A percentile compares a stretch with the other conserved stretches of the same genome.
Evolutionary conservation across 192 early-diverging fungal species (phyloP).

Genomic region (Entrophospora sp.): DNA sequence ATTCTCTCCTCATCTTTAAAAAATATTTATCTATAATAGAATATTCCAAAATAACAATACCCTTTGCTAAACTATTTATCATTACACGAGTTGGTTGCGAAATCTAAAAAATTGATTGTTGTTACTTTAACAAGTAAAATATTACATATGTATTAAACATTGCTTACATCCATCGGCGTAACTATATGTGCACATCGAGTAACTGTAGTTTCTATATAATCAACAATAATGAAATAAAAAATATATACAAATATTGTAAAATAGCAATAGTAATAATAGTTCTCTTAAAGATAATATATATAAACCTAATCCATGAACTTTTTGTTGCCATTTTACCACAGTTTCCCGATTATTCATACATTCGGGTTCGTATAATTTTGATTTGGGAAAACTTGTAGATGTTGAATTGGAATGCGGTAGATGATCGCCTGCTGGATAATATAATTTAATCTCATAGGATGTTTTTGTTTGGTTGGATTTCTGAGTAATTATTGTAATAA

Average conservation of each 20-base stretch:
- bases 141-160: neutral
- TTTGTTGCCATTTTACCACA: slow-evolving; percentile 9
- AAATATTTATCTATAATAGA: neutral
- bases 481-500: neutral
- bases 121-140: neutral
- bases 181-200: slow-evolving; percentile 13
- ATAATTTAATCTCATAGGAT: slow-evolving; percentile 11
- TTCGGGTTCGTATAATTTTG: slow-evolving; percentile 1
- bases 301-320: slow-evolving; percentile 8
- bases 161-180: slow-evolving; percentile 14
- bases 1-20: neutral
- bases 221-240: neutral
- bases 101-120: neutral
- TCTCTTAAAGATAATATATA: neutral
- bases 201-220: neutral
- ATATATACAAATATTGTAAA: neutral
- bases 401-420: neutral
- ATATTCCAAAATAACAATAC: neutral
- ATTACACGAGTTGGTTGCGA: slow-evolving; percentile 4
- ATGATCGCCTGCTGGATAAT: slow-evolving; percentile 10
- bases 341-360: slow-evolving; percentile 8
- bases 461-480: slow-evolving; percentile 11
- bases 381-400: neutral
- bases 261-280: neutral
- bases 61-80: slow-evolving; percentile 6